These are phyloP conservation scores for Nicotiana undulata DNA, from an alignment of 257 asterid genomes.

Conservation along the genomic window DNA sequence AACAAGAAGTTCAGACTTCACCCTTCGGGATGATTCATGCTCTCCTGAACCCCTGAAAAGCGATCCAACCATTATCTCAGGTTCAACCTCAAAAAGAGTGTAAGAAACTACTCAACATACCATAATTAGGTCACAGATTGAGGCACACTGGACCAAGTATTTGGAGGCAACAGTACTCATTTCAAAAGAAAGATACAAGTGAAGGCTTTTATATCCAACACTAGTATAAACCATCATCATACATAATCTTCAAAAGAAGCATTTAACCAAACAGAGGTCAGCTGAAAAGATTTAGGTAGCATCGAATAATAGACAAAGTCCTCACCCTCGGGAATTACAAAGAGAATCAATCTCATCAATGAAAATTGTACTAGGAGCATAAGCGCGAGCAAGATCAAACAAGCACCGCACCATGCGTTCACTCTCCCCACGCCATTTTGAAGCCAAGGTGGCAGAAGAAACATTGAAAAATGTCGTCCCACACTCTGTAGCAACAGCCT, in stretches of 20 bases:
- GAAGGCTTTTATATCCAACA: not conserved
- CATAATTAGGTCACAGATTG: not conserved
- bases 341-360: conserved; percentile 99
- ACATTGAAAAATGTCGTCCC: conserved; percentile 97
- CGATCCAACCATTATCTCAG: not conserved
- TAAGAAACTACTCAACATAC: not conserved
- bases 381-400: conserved; percentile 96
- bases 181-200: not conserved
- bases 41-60: conserved; percentile 87
- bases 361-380: conserved; percentile 98
- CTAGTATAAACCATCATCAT: not conserved
- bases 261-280: not conserved
- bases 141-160: not conserved
- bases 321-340: conserved; percentile 98
- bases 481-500: conserved; percentile 99
- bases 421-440: conserved; percentile 99
- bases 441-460: conserved; percentile 98
- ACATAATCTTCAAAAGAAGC: not conserved
- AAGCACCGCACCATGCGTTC: conserved; percentile 98
- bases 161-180: not conserved
- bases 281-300: not conserved
- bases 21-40: conserved; percentile 94
- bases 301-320: conserved; percentile 7
- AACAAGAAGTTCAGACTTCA: conserved; percentile 87
- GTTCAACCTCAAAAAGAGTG: conserved; percentile 7